A percentile compares a stretch with the other conserved stretches of the same genome.
Conservation (phyloP, 179 eudicot species). For the Patellifolia procumbens region DNA sequence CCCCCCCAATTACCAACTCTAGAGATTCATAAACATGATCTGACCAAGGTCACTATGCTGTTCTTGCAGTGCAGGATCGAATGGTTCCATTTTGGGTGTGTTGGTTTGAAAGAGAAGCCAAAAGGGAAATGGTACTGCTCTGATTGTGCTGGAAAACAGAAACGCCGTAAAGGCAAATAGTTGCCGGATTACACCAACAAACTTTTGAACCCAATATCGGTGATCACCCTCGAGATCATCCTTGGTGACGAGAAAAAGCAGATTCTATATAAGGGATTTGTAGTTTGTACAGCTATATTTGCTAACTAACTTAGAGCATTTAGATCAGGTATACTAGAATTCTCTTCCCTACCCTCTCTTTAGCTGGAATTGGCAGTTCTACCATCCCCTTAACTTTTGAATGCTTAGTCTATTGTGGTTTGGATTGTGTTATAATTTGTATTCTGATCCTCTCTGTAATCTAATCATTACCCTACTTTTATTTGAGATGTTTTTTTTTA, state of each 20-base stretch:
- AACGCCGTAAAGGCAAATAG: slow-evolving; percentile 61
- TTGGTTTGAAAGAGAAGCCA: slow-evolving; percentile 86
- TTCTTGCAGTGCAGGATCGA: slow-evolving; percentile 87
- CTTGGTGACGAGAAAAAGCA: neutral
- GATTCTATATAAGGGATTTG: slow-evolving; percentile 13
- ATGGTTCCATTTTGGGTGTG: slow-evolving; percentile 97
- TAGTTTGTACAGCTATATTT: slow-evolving; percentile 2
- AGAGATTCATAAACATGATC: neutral
- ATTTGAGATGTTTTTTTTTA: neutral
- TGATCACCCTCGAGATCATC: neutral
- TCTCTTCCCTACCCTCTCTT: neutral
- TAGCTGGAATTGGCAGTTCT: neutral
- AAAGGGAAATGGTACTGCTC: slow-evolving; percentile 93
- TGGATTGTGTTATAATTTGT: neutral
- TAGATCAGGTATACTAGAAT: neutral
- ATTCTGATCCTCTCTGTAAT: neutral
- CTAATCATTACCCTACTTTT: neutral
- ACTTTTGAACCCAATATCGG: neutral
- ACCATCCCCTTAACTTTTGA: neutral
- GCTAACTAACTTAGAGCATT: slow-evolving; percentile 10
- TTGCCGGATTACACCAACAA: neutral
- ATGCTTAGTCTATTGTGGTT: neutral
- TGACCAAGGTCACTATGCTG: slow-evolving; percentile 22
- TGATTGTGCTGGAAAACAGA: slow-evolving; percentile 63
- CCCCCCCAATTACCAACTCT: neutral